Percentiles rank a stretch among this genome's conserved stretches.
These are phyloP conservation scores for Pythium scleroteichum DNA, from an alignment of 352 stramenopile species.

Conservation along the genomic window DNA sequence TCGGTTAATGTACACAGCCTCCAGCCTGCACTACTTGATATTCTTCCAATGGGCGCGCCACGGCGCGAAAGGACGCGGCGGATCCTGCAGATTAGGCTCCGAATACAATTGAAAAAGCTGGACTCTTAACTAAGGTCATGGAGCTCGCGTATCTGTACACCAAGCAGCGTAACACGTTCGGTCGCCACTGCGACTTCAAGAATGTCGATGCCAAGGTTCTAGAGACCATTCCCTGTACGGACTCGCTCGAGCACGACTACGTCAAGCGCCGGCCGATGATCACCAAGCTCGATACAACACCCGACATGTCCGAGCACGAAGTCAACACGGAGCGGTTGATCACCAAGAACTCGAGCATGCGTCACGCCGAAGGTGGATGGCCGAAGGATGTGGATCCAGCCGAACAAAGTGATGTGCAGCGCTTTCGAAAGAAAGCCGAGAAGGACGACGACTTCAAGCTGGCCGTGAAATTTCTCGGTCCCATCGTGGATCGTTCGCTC, in stretches of 20 bases:
- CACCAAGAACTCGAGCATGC: constrained; percentile 93
- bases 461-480: constrained; percentile 92
- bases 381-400: constrained; percentile 97
- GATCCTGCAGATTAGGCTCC: not conserved
- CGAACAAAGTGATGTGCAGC: constrained; percentile 95
- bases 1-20: too few species aligned
- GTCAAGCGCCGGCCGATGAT: constrained; percentile 87
- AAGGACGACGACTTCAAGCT: constrained; percentile 98
- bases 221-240: constrained; percentile 84
- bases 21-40: constrained; percentile 1
- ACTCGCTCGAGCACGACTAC: constrained; percentile 90
- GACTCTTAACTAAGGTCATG: constrained; percentile 38
- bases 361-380: constrained; percentile 95
- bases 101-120: too few species aligned
- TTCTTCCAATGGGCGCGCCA: not conserved
- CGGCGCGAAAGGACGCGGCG: constrained; percentile 15
- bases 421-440: constrained; percentile 97
- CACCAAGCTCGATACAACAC: constrained; percentile 87
- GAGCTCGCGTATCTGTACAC: constrained; percentile 91
- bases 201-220: constrained; percentile 90
- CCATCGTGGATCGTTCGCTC: constrained; percentile 92
- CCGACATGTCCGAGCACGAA: constrained; percentile 91
- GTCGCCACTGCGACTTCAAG: constrained; percentile 91
- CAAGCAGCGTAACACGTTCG: constrained; percentile 92
- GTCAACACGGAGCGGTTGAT: constrained; percentile 94